A percentile compares a stretch with the other conserved stretches of the same genome.
phyloP scores from a whole-genome alignment of 2,329 filamentous ascomycete species.

The Geosmithia morbida region DNA sequence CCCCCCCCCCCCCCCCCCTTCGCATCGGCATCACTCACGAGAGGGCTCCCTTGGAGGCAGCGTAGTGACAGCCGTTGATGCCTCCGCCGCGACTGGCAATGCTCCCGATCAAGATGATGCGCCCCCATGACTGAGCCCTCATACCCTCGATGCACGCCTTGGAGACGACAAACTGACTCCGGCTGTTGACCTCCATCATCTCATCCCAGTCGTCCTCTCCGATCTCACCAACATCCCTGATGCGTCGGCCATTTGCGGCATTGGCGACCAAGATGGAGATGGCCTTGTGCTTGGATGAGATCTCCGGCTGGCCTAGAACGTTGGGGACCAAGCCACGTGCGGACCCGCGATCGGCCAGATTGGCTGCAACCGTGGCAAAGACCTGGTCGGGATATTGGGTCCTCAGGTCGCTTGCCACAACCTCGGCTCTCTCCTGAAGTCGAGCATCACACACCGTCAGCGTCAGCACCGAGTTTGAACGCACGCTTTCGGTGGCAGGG shows the following conservation, averaged over 20 bases:
- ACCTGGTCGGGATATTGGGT: slow-evolving; percentile 11
- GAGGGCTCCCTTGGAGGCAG: slow-evolving; percentile 46
- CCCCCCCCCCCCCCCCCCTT: no score
- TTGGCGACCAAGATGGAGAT: slow-evolving; percentile 17
- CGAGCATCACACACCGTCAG: not conserved
- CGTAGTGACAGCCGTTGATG: slow-evolving; percentile 48
- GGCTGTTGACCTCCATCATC: slow-evolving; percentile 37
- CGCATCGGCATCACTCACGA: slow-evolving; percentile 11
- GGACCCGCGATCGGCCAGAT: slow-evolving; percentile 12
- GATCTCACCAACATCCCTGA: slow-evolving; percentile 17
- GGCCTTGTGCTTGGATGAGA: slow-evolving; percentile 10
- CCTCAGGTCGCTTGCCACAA: slow-evolving; percentile 11
- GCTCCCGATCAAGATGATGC: slow-evolving; percentile 49
- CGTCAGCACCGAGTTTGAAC: not conserved
- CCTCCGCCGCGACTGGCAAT: slow-evolving; percentile 49
- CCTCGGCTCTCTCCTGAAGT: slow-evolving; percentile 11
- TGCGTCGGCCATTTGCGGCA: slow-evolving; percentile 16
- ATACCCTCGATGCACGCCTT: slow-evolving; percentile 47
- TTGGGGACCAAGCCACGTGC: slow-evolving; percentile 9
- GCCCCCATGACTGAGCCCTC: slow-evolving; percentile 44
- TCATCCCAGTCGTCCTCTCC: slow-evolving; percentile 20
- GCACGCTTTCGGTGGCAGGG: not conserved
- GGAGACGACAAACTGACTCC: slow-evolving; percentile 45
- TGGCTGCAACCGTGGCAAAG: slow-evolving; percentile 11
- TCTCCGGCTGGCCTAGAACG: slow-evolving; percentile 6